Conservation (phyloP, 129 eudicot species). For the Pulicaria dysenterica region DNA sequence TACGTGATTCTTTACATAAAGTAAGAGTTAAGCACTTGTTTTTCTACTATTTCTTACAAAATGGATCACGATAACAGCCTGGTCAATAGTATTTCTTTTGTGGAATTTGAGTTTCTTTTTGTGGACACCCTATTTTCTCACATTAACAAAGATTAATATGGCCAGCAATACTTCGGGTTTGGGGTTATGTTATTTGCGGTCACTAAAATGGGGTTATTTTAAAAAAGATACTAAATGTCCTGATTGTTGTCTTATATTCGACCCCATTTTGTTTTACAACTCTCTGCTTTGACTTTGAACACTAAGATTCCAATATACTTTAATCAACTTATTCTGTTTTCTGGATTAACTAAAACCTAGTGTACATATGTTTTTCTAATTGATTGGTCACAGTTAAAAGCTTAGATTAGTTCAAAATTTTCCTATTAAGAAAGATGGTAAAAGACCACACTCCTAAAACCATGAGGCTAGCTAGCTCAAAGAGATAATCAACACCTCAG, state of each 20-base stretch:
- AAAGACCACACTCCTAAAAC: conserved; percentile 8
- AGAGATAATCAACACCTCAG: neutral
- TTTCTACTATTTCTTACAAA: neutral
- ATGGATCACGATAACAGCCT: neutral
- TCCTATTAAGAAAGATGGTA: conserved; percentile 1
- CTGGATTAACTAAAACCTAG: conserved; percentile 9
- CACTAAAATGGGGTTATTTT: no score
- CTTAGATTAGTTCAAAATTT: neutral
- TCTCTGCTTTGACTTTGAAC: neutral
- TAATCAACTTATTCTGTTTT: neutral
- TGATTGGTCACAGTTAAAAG: neutral
- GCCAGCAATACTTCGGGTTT: no score
- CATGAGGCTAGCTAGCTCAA: conserved; percentile 1
- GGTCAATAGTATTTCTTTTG: no score
- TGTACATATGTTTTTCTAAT: neutral
- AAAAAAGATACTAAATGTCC: no score
- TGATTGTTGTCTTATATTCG: conserved; percentile 9
- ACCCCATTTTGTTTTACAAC: neutral
- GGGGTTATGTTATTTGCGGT: no score
- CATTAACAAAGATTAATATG: neutral
- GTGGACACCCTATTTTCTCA: neutral
- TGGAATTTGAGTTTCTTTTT: neutral
- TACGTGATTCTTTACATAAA: neutral
- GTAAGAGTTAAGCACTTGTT: neutral
- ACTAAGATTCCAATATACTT: conserved; percentile 2